These are phyloP conservation scores for Phaeotremella fagi DNA, from an alignment of 768 basidiomycete genomes.

Conservation along the genomic window DNA sequence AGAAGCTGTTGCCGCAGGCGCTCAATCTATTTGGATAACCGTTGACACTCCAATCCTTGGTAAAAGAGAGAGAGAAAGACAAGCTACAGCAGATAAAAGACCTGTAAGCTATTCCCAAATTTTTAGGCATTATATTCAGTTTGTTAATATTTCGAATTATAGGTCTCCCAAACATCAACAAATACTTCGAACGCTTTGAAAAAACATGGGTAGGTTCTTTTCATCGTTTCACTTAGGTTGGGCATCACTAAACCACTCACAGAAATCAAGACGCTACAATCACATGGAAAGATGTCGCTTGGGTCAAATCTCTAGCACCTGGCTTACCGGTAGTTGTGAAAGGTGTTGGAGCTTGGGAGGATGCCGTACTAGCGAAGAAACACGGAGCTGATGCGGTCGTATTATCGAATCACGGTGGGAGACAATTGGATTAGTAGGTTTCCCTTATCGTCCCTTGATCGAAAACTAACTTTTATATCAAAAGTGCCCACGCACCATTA, in stretches of 20 bases:
- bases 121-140: slow-evolving; percentile 18
- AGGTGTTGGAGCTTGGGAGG: slow-evolving; percentile 47
- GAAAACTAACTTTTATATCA: background rate
- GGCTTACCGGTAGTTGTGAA: slow-evolving; percentile 48
- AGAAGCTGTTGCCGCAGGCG: slow-evolving; percentile 37
- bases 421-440: slow-evolving; percentile 62
- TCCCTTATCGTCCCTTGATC: background rate
- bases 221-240: too few relatives aligned
- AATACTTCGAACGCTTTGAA: background rate
- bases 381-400: slow-evolving; percentile 51
- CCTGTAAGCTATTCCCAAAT: slow-evolving; percentile 16
- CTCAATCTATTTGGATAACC: slow-evolving; percentile 44
- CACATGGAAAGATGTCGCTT: slow-evolving; percentile 46
- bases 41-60: slow-evolving; percentile 36
- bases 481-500: slow-evolving; percentile 68
- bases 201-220: slow-evolving; percentile 5
- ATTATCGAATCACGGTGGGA: slow-evolving; percentile 51
- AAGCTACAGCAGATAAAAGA: slow-evolving; percentile 22
- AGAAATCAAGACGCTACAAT: slow-evolving; percentile 33
- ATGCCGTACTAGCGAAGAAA: slow-evolving; percentile 43
- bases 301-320: slow-evolving; percentile 42
- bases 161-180: slow-evolving; percentile 10
- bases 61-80: slow-evolving; percentile 19
- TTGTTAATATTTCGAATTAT: too few relatives aligned
- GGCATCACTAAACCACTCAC: too few relatives aligned